A percentile compares a stretch with the other conserved stretches of the same genome.
phyloP scores from a whole-genome alignment of 441 rosid species.

The Omphalea diandra region DNA sequence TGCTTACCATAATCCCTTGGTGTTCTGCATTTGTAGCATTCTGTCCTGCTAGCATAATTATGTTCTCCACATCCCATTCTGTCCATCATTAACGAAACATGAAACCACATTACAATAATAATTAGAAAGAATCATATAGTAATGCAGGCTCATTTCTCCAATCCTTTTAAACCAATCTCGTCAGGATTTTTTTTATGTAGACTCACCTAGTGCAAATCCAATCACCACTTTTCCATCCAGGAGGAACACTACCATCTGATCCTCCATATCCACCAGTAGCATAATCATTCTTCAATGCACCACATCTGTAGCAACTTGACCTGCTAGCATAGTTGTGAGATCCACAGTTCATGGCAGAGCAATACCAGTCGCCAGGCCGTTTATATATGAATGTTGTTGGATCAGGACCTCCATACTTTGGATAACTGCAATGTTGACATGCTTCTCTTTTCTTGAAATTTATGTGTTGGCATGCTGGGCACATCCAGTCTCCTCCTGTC shows the following conservation, averaged over 20 bases:
- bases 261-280: slow-evolving; percentile 32
- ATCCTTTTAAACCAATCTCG: not conserved
- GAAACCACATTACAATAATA: no score
- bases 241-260: slow-evolving; percentile 49
- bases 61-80: slow-evolving; percentile 76
- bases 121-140: not conserved
- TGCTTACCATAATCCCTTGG: slow-evolving; percentile 61
- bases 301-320: slow-evolving; percentile 68
- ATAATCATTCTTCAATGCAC: slow-evolving; percentile 50
- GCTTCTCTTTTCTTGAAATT: slow-evolving; percentile 87
- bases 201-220: slow-evolving; percentile 73
- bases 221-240: slow-evolving; percentile 95
- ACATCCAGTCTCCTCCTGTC: slow-evolving; percentile 96
- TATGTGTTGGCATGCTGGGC: slow-evolving; percentile 82
- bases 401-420: slow-evolving; percentile 84
- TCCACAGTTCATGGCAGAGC: slow-evolving; percentile 68
- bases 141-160: no score
- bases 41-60: slow-evolving; percentile 83
- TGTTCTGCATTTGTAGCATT: slow-evolving; percentile 78
- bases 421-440: slow-evolving; percentile 80
- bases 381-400: slow-evolving; percentile 39
- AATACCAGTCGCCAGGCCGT: slow-evolving; percentile 91
- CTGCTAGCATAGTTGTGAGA: slow-evolving; percentile 88
- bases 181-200: no score
- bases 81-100: no score